Percentiles rank a stretch among this genome's conserved stretches.
These are phyloP conservation scores for Corniculantispora saksenae DNA, from an alignment of 2,329 filamentous ascomycete species.

Conservation along the genomic window DNA sequence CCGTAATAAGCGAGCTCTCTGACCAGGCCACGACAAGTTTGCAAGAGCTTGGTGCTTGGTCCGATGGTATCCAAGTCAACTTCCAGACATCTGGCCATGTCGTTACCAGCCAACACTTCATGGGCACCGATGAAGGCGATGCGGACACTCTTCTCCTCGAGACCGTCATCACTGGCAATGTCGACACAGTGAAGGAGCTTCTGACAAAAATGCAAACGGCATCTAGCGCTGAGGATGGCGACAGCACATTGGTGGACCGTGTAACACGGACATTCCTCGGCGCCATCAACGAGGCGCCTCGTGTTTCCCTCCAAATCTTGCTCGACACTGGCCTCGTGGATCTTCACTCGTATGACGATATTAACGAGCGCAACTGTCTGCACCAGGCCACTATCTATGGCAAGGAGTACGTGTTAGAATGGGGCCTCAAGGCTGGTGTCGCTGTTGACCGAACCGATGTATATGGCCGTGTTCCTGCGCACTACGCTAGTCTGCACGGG, in stretches of 20 bases:
- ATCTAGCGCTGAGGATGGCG: conserved; percentile 52
- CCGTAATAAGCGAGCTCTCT: conserved; percentile 93
- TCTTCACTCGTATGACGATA: conserved; percentile 92
- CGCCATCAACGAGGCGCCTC: conserved; percentile 81
- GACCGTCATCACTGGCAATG: conserved; percentile 79
- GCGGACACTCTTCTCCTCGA: conserved; percentile 86
- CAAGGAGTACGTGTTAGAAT: conserved; percentile 73
- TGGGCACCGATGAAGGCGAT: conserved; percentile 83
- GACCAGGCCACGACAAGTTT: conserved; percentile 96
- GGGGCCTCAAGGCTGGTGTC: conserved; percentile 74
- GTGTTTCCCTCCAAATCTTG: conserved; percentile 73
- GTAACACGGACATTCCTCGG: conserved; percentile 89
- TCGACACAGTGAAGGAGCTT: conserved; percentile 76
- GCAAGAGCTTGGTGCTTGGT: conserved; percentile 93
- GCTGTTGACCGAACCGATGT: conserved; percentile 82
- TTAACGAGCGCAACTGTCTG: conserved; percentile 94
- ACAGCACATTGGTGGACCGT: conserved; percentile 65
- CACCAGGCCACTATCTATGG: conserved; percentile 97
- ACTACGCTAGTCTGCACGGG: conserved; percentile 96
- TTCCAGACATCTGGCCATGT: conserved; percentile 69
- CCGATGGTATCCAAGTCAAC: conserved; percentile 89
- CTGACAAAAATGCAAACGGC: conserved; percentile 67
- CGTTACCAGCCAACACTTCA: conserved; percentile 64
- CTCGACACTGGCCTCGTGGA: conserved; percentile 82
- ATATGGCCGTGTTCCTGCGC: conserved; percentile 88